A percentile compares a stretch with the other conserved stretches of the same genome.
Conservation (phyloP, 768 basidiomycete species). For the Suillus bovinus region DNA sequence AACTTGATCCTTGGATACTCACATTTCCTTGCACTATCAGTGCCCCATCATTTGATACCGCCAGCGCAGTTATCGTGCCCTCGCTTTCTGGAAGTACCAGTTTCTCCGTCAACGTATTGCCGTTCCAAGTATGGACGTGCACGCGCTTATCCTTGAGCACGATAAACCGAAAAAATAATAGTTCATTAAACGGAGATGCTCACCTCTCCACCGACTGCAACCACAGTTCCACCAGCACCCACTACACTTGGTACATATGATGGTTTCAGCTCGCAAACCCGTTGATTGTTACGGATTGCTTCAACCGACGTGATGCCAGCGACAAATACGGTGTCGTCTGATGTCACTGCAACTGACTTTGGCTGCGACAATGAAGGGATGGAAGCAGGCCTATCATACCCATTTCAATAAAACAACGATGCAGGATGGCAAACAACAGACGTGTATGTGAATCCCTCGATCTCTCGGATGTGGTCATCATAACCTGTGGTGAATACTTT, state of each 20-base stretch:
- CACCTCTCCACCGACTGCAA: conserved; percentile 81
- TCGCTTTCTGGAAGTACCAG: conserved; percentile 65
- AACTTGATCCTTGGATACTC: conserved; percentile 29
- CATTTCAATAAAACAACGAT: background rate
- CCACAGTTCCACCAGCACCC: conserved; percentile 47
- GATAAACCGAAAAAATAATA: conserved; percentile 7
- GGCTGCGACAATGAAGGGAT: conserved; percentile 64
- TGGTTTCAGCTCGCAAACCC: conserved; percentile 54
- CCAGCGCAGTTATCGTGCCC: conserved; percentile 69
- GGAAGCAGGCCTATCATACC: conserved; percentile 46
- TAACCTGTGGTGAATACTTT: conserved; percentile 73
- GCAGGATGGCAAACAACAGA: conserved; percentile 34
- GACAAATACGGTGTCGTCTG: conserved; percentile 67
- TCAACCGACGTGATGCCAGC: conserved; percentile 49
- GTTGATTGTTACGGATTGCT: conserved; percentile 70
- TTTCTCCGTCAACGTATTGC: conserved; percentile 55
- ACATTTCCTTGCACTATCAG: conserved; percentile 87
- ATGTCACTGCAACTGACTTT: conserved; percentile 56
- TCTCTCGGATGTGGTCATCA: conserved; percentile 78
- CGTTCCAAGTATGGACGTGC: conserved; percentile 71
- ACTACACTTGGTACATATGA: conserved; percentile 56
- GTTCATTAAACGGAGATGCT: conserved; percentile 22
- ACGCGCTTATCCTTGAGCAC: conserved; percentile 70
- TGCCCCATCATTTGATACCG: conserved; percentile 78
- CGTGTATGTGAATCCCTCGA: conserved; percentile 53